Conservation (phyloP, 345 rosid species). For the Eucalyptus fibrosa region DNA sequence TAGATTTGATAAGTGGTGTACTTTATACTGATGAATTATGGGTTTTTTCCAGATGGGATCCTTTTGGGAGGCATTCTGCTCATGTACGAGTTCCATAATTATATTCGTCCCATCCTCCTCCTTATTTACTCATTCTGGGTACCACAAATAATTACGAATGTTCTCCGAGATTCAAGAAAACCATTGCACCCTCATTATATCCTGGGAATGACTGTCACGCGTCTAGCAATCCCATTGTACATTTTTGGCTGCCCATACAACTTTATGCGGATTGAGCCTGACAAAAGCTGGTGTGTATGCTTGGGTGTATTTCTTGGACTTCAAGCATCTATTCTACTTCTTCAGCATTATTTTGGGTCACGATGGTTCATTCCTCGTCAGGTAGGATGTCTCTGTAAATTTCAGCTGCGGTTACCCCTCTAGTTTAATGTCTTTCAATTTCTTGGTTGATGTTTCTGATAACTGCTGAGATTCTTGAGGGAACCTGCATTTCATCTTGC, state of each 20-base stretch:
- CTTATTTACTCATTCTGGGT: conserved; percentile 91
- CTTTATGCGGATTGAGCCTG: conserved; percentile 89
- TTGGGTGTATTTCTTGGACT: conserved; percentile 54
- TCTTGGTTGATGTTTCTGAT: neutral
- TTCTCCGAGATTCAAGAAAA: conserved; percentile 86
- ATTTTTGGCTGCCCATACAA: conserved; percentile 91
- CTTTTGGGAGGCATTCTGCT: conserved; percentile 95
- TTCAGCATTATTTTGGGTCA: conserved; percentile 92
- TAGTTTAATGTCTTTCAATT: neutral
- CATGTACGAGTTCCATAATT: conserved; percentile 88
- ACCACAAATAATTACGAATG: conserved; percentile 81
- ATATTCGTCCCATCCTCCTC: conserved; percentile 65
- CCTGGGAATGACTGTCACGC: conserved; percentile 82
- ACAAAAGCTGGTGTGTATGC: conserved; percentile 69
- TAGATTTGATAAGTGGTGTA: neutral
- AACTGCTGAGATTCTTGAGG: neutral
- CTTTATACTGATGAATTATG: neutral
- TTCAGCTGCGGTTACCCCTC: neutral
- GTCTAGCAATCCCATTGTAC: conserved; percentile 76
- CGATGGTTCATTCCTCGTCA: conserved; percentile 93
- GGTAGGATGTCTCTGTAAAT: conserved; percentile 16
- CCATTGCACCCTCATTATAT: conserved; percentile 93
- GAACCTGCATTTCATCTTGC: neutral
- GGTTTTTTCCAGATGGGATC: conserved; percentile 69
- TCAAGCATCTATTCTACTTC: conserved; percentile 83